phyloP scores from a whole-genome alignment of 208 protist genomes.

The Spongospora subterranea region DNA sequence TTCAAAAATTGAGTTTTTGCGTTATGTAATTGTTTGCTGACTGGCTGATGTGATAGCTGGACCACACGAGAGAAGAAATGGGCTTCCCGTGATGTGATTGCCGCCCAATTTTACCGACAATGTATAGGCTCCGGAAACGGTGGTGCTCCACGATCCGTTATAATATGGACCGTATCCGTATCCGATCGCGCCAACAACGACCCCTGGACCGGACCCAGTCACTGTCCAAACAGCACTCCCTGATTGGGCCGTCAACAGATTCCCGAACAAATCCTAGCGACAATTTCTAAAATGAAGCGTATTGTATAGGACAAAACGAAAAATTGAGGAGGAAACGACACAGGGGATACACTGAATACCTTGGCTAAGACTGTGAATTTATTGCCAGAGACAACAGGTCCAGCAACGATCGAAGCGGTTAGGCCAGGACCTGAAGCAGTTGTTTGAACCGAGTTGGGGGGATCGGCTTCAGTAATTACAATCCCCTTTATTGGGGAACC shows the following conservation, averaged over 20 bases:
- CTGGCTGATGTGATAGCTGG: conserved; percentile 54
- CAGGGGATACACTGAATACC: not conserved
- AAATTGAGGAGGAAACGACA: too few relatives aligned
- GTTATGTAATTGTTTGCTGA: not conserved
- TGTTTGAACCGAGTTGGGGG: not conserved
- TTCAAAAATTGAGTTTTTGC: too few relatives aligned
- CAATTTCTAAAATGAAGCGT: too few relatives aligned
- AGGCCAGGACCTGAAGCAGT: conserved; percentile 34
- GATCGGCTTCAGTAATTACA: conserved; percentile 25
- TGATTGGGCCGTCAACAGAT: conserved; percentile 56
- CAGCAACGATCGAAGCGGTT: conserved; percentile 54
- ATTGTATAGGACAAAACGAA: not conserved
- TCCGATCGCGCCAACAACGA: not conserved
- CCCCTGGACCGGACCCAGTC: not conserved
- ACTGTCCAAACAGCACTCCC: not conserved
- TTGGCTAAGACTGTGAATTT: conserved; percentile 52
- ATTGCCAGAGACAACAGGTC: not conserved
- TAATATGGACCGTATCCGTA: not conserved
- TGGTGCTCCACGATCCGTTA: not conserved
- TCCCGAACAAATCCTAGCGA: conserved; percentile 66
- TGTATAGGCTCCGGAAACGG: not conserved
- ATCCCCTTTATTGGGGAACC: conserved; percentile 43
- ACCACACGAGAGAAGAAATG: not conserved
- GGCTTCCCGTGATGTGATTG: not conserved
- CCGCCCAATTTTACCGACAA: not conserved